These are phyloP conservation scores for Hanseniaspora clermontiae DNA, from an alignment of 805 yeast genomes.

Conservation along the genomic window DNA sequence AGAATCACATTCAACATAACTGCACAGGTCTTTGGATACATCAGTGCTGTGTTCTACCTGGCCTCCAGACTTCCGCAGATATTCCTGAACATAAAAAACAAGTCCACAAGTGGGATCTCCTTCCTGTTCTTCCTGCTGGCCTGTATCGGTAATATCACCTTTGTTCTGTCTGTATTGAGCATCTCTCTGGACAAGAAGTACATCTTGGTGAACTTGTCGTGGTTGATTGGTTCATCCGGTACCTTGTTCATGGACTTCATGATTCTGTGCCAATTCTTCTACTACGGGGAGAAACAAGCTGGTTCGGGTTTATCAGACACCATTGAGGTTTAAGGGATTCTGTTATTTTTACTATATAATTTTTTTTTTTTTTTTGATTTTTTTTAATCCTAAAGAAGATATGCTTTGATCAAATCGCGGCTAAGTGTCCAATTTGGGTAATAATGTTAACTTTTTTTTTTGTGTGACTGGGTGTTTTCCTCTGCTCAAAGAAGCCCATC, in stretches of 20 bases:
- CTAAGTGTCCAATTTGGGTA: too few species aligned
- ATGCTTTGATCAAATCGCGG: background rate
- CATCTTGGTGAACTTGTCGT: constrained; percentile 68
- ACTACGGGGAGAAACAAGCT: constrained; percentile 36
- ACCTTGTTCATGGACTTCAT: constrained; percentile 72
- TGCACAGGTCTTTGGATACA: constrained; percentile 80
- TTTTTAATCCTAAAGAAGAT: background rate
- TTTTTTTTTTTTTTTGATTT: too few species aligned
- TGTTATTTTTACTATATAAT: too few species aligned
- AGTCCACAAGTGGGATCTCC: constrained; percentile 90
- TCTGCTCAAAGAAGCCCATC: too few species aligned
- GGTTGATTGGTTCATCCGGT: constrained; percentile 88
- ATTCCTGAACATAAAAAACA: constrained; percentile 66
- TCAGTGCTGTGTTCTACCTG: constrained; percentile 59
- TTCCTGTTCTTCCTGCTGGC: constrained; percentile 90
- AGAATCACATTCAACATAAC: constrained; percentile 53
- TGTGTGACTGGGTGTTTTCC: too few species aligned
- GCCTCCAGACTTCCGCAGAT: constrained; percentile 93
- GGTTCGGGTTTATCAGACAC: background rate
- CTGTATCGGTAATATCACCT: constrained; percentile 83
- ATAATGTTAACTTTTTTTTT: too few species aligned
- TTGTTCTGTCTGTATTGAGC: constrained; percentile 71
- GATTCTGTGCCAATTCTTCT: constrained; percentile 75
- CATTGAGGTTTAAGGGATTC: too few species aligned
- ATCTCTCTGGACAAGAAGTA: constrained; percentile 61